phyloP scores from a whole-genome alignment of 805 yeast genomes.

The Candida corydali region DNA sequence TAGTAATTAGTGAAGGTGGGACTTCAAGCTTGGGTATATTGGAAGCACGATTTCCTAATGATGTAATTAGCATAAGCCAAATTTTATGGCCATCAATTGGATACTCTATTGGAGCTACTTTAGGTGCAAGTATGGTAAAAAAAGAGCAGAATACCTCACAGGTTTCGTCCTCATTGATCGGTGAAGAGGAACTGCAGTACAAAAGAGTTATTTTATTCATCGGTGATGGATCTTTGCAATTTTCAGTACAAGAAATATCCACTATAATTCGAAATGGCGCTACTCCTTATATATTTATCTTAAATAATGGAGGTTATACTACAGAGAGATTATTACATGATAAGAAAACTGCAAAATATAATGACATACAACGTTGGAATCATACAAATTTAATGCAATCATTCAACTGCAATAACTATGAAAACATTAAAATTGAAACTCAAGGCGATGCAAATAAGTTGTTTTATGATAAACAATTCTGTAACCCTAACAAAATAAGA shows the following conservation, averaged over 20 bases:
- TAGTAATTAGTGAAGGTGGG: constrained; percentile 69
- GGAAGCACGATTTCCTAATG: constrained; percentile 59
- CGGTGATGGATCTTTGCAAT: constrained; percentile 75
- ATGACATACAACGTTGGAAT: constrained; percentile 67
- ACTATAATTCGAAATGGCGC: constrained; percentile 65
- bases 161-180: not conserved
- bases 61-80: constrained; percentile 65
- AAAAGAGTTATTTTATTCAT: constrained; percentile 59
- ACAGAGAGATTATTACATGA: constrained; percentile 75
- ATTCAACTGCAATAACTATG: constrained; percentile 58
- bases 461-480: constrained; percentile 44
- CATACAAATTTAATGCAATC: constrained; percentile 53
- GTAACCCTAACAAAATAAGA: constrained; percentile 56
- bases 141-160: constrained; percentile 36
- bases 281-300: constrained; percentile 63
- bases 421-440: constrained; percentile 50
- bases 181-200: constrained; percentile 18
- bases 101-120: constrained; percentile 61
- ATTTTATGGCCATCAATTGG: constrained; percentile 78
- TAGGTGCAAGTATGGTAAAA: constrained; percentile 68
- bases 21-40: constrained; percentile 72
- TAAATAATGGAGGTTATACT: constrained; percentile 73
- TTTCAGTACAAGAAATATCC: constrained; percentile 70
- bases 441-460: constrained; percentile 56
- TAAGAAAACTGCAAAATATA: constrained; percentile 52